Evolutionary conservation across 495 filamentous ascomycete genomes (phyloP).

Genomic region (Jackrogersella minutella): DNA sequence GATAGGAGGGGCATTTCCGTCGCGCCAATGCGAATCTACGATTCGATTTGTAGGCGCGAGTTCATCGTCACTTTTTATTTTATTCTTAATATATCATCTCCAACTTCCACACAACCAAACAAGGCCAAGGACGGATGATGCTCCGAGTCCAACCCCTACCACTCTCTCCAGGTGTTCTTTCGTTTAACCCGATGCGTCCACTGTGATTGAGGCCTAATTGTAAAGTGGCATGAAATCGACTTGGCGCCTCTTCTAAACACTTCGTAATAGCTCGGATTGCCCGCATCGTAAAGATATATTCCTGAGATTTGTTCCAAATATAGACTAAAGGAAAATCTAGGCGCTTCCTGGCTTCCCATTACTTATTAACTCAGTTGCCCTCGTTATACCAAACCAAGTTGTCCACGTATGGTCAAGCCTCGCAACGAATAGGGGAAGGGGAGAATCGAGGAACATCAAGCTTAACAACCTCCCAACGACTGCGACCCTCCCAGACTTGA

Average conservation of each 20-base stretch:
- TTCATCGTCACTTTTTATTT: conserved; percentile 17
- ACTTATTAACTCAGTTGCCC: background rate
- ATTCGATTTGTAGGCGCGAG: no score
- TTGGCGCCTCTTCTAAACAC: background rate
- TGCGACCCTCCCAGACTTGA: background rate
- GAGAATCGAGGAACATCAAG: background rate
- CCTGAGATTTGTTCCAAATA: background rate
- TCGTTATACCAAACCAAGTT: background rate
- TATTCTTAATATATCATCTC: conserved; percentile 1
- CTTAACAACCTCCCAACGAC: background rate
- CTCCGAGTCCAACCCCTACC: background rate
- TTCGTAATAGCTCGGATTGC: background rate
- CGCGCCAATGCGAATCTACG: background rate
- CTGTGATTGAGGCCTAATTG: background rate
- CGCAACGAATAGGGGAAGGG: background rate
- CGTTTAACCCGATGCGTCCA: background rate
- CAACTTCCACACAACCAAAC: background rate
- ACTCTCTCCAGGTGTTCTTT: conserved; percentile 1
- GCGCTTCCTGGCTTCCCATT: background rate
- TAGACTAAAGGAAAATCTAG: background rate
- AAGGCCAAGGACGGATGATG: background rate
- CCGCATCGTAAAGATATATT: background rate
- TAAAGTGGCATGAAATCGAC: background rate
- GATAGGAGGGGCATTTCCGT: conserved; percentile 6
- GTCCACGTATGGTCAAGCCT: background rate